Evolutionary conservation across 1,139 yeast genomes (phyloP).

Genomic region (Yamadazyma pseudoaaseri): DNA sequence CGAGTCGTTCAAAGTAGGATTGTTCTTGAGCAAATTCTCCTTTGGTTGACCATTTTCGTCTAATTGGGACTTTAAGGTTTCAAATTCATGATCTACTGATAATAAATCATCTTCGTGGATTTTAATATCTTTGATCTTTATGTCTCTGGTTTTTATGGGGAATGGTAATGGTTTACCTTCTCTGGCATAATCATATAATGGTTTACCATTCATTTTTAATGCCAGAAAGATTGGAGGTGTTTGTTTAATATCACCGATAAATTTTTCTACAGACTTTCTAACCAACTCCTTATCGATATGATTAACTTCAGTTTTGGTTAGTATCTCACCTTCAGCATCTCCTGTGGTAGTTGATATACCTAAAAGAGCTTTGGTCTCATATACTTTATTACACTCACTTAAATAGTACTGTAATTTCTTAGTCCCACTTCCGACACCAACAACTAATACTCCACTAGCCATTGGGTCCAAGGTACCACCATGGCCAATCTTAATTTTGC

Average conservation of each 20-base stretch:
- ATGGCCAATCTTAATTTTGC: constrained; percentile 90
- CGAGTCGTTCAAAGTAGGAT: constrained; percentile 65
- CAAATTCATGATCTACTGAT: constrained; percentile 54
- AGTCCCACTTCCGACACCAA: constrained; percentile 91
- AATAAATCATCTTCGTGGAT: constrained; percentile 55
- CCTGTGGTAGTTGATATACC: constrained; percentile 95
- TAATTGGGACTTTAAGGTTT: constrained; percentile 46
- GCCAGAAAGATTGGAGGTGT: constrained; percentile 97
- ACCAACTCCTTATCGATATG: constrained; percentile 61
- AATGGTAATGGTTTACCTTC: constrained; percentile 83
- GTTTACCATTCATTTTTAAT: constrained; percentile 90
- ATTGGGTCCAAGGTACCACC: constrained; percentile 97
- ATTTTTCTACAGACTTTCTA: constrained; percentile 51
- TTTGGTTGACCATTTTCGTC: constrained; percentile 53
- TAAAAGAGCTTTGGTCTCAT: constrained; percentile 79
- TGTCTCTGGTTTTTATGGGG: constrained; percentile 74
- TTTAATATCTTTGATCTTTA: constrained; percentile 55
- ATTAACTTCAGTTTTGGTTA: constrained; percentile 54
- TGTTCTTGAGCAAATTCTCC: constrained; percentile 45
- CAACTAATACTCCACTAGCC: constrained; percentile 89
- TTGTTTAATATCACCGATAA: constrained; percentile 77
- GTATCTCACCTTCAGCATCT: constrained; percentile 83
- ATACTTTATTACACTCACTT: constrained; percentile 71
- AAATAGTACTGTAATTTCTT: constrained; percentile 71
- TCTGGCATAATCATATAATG: constrained; percentile 91